These are phyloP conservation scores for Metschnikowia koreensis DNA, from an alignment of 805 yeast species.

Conservation along the genomic window DNA sequence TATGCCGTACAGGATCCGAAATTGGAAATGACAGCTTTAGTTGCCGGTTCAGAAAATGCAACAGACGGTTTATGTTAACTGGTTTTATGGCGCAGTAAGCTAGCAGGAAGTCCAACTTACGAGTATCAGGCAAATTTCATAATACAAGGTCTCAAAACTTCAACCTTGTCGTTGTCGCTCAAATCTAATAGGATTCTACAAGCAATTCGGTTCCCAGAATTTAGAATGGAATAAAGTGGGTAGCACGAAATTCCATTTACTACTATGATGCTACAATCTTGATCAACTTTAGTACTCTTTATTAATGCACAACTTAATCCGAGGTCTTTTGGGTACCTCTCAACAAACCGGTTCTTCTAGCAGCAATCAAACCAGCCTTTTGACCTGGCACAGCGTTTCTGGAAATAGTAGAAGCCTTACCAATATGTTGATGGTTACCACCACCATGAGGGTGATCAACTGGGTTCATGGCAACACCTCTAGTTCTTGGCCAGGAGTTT, in stretches of 20 bases:
- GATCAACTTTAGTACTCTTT: conserved; percentile 11
- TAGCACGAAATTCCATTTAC: too few relatives aligned
- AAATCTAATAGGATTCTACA: too few relatives aligned
- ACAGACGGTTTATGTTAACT: too few relatives aligned
- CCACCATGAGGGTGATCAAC: conserved; percentile 99
- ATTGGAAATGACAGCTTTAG: background rate
- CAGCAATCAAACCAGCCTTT: conserved; percentile 99
- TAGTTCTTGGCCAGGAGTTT: conserved; percentile 99
- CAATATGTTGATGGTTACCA: conserved; percentile 99
- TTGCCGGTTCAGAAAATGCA: background rate
- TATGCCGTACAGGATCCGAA: background rate
- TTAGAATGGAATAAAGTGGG: background rate
- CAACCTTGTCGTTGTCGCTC: too few relatives aligned
- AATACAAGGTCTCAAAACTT: too few relatives aligned
- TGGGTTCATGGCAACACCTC: conserved; percentile 99
- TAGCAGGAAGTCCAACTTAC: too few relatives aligned
- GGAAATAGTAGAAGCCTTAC: conserved; percentile 99
- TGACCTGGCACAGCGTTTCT: conserved; percentile 99
- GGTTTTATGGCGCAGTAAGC: too few relatives aligned
- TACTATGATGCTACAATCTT: too few relatives aligned
- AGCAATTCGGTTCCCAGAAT: background rate
- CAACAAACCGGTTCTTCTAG: conserved; percentile 99
- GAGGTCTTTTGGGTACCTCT: conserved; percentile 96
- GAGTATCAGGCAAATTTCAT: too few relatives aligned
- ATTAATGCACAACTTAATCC: conserved; percentile 31